These are phyloP conservation scores for Phaeosphaeria sp. DNA, from an alignment of 2,329 filamentous ascomycete species.

Conservation along the genomic window DNA sequence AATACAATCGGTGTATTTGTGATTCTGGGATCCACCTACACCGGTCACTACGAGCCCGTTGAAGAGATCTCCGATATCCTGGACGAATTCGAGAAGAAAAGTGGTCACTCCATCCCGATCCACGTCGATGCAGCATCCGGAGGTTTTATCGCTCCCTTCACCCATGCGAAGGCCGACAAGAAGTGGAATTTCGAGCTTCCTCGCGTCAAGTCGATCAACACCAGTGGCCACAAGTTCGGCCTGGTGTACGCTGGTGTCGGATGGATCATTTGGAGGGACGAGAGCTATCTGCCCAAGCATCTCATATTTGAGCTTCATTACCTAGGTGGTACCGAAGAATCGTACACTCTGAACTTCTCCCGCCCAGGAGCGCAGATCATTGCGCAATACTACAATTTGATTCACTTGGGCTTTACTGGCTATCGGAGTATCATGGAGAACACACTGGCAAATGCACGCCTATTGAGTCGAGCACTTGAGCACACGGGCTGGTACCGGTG, in stretches of 20 bases:
- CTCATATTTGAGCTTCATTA: conserved; percentile 76
- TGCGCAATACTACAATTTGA: conserved; percentile 76
- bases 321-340: conserved; percentile 73
- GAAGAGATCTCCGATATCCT: conserved; percentile 71
- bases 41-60: conserved; percentile 75
- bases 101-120: conserved; percentile 71
- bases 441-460: conserved; percentile 67
- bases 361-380: conserved; percentile 73
- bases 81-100: conserved; percentile 67
- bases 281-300: conserved; percentile 69
- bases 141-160: conserved; percentile 69
- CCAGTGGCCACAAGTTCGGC: conserved; percentile 67
- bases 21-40: conserved; percentile 76
- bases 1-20: conserved; percentile 80
- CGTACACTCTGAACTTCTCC: conserved; percentile 76
- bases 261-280: conserved; percentile 65
- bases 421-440: conserved; percentile 70
- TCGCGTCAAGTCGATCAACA: conserved; percentile 71
- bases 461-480: conserved; percentile 69
- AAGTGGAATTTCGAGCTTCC: conserved; percentile 71
- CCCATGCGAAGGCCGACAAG: conserved; percentile 60
- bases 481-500: conserved; percentile 67
- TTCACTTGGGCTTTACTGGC: conserved; percentile 72
- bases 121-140: conserved; percentile 69
- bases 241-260: conserved; percentile 72